Conservation (phyloP, 306 rosid genomes). For the Prunus fruticosa region DNA sequence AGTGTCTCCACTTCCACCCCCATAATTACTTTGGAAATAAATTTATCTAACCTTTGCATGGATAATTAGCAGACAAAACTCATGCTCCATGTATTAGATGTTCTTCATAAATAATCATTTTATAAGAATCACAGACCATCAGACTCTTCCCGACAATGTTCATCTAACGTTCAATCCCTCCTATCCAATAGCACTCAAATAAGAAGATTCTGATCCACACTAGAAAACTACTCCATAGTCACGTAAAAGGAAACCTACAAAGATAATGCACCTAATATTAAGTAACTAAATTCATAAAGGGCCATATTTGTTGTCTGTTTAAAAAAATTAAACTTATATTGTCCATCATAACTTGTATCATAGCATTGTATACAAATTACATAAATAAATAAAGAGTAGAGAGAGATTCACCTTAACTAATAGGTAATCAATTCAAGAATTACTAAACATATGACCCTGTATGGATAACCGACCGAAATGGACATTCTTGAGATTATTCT, state of each 20-base stretch:
- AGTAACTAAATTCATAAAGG: not conserved
- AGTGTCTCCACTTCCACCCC: not conserved
- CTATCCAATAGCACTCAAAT: not conserved
- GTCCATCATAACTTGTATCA: not conserved
- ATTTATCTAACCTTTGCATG: not conserved
- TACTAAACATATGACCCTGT: not conserved
- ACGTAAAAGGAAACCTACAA: not conserved
- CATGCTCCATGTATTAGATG: not conserved
- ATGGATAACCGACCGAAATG: not conserved
- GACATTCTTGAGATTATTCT: not conserved
- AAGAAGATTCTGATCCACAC: not conserved
- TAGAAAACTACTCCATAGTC: not conserved
- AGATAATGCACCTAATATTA: not conserved
- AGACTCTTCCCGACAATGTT: not conserved
- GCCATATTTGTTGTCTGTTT: not conserved
- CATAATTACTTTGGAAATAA: not conserved
- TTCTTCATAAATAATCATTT: not conserved
- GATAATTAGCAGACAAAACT: not conserved
- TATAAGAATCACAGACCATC: not conserved
- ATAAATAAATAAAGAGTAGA: no score
- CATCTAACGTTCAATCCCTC: not conserved
- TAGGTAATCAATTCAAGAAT: not conserved
- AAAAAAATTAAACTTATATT: no score
- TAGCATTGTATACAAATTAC: not conserved
- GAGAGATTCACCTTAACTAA: not conserved